Conservation (phyloP, 2,329 filamentous ascomycete genomes). For the Leptographium wingfieldii region DNA sequence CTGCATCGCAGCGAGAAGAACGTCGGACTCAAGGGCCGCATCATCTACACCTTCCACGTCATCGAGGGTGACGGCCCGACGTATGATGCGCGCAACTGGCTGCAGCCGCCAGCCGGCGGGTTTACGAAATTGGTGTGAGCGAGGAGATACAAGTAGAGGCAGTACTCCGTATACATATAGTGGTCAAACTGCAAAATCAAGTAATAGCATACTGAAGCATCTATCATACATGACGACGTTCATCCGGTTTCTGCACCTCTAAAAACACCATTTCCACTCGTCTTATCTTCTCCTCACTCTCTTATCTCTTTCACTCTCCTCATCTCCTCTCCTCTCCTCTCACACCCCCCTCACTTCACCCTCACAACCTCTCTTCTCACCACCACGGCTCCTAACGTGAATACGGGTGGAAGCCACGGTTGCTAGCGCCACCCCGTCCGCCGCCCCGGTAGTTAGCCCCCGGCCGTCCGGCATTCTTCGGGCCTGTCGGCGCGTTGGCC, state of each 20-base stretch:
- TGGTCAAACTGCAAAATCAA: no score
- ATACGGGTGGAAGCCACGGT: slow-evolving; percentile 73
- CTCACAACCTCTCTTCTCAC: background rate
- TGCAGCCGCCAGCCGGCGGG: slow-evolving; percentile 69
- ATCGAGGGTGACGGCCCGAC: slow-evolving; percentile 59
- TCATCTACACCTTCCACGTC: slow-evolving; percentile 95
- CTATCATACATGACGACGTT: background rate
- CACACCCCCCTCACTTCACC: background rate
- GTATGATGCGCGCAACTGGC: slow-evolving; percentile 86
- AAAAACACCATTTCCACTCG: background rate
- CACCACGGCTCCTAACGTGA: slow-evolving; percentile 14
- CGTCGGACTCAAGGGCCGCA: slow-evolving; percentile 68
- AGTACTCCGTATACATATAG: no score
- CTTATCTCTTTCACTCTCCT: no score
- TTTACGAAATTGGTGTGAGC: slow-evolving; percentile 51
- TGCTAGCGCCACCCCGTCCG: slow-evolving; percentile 35
- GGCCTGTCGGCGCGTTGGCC: slow-evolving; percentile 81
- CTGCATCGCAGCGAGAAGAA: slow-evolving; percentile 96
- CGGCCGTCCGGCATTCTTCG: slow-evolving; percentile 85
- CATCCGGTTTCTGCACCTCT: no score
- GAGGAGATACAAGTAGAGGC: background rate
- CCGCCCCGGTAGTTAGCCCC: slow-evolving; percentile 90
- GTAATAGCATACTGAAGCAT: background rate
- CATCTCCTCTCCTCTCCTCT: background rate
- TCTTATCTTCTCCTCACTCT: background rate